phyloP scores from a whole-genome alignment of 2,329 filamentous ascomycete genomes.

The Teratosphaeria viscida region DNA sequence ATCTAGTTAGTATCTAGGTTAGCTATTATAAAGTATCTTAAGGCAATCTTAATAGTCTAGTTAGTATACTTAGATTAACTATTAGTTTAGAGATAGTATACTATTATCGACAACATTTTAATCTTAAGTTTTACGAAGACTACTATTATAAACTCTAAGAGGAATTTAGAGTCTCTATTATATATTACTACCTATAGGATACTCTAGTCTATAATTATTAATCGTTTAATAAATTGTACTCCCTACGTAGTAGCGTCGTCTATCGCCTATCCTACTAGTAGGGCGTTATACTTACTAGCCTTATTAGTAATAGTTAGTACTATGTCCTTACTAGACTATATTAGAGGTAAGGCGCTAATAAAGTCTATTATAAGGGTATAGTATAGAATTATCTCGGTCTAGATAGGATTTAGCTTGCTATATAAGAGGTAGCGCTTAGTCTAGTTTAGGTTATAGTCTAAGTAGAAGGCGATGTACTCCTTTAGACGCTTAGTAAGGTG shows the following conservation, averaged over 20 bases:
- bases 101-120: background rate
- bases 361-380: too few relatives aligned
- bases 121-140: background rate
- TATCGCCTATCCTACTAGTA: background rate
- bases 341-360: too few relatives aligned
- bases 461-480: too few relatives aligned
- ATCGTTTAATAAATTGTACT: background rate
- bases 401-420: too few relatives aligned
- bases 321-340: too few relatives aligned
- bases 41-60: background rate
- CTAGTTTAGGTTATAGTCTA: too few relatives aligned
- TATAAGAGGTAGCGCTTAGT: background rate
- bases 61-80: background rate
- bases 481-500: background rate
- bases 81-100: background rate
- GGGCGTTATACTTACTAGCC: too few relatives aligned
- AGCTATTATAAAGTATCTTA: background rate
- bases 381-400: too few relatives aligned
- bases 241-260: background rate
- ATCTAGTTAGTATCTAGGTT: background rate
- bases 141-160: too few relatives aligned
- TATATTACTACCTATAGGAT: too few relatives aligned
- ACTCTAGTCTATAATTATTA: background rate
- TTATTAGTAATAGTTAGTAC: too few relatives aligned
- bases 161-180: too few relatives aligned